Conservation (phyloP, 2,329 filamentous ascomycete genomes). For the Nigrospora osmanthi region DNA sequence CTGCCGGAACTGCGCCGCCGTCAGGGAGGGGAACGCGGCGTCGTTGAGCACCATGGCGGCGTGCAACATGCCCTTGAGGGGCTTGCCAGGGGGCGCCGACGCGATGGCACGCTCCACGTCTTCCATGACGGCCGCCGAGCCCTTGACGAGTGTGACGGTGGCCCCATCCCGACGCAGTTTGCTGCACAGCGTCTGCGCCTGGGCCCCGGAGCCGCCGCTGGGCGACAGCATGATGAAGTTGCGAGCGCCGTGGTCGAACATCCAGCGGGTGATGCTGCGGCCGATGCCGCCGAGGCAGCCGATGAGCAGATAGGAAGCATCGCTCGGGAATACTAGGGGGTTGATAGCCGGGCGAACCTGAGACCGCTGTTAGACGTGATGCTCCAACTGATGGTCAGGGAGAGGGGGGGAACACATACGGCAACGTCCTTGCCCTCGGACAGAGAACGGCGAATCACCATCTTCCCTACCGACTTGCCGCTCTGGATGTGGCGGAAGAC, state of each 20-base stretch:
- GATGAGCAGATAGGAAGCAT: constrained; percentile 24
- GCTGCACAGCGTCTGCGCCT: too few relatives aligned
- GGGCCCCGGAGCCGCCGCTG: too few relatives aligned
- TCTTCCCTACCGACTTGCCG: not conserved
- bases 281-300: constrained; percentile 28
- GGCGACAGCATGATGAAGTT: constrained; percentile 24
- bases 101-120: not conserved
- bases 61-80: not conserved
- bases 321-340: too few relatives aligned
- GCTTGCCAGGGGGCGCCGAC: not conserved
- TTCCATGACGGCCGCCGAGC: too few relatives aligned
- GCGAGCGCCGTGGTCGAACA: constrained; percentile 21
- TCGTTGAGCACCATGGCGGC: not conserved
- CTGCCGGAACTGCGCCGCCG: not conserved
- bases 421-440: too few relatives aligned
- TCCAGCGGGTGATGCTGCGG: constrained; percentile 22
- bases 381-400: too few relatives aligned
- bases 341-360: too few relatives aligned
- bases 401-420: too few relatives aligned
- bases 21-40: not conserved
- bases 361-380: too few relatives aligned
- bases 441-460: too few relatives aligned
- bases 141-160: too few relatives aligned
- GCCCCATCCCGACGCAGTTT: too few relatives aligned
- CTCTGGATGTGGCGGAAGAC: constrained; percentile 15